Evolutionary conservation across 371 early-diverging fungal genomes (phyloP), one percentile per base, ranked within the genome.

Genomic region (Lichtheimia corymbifera): DNA sequence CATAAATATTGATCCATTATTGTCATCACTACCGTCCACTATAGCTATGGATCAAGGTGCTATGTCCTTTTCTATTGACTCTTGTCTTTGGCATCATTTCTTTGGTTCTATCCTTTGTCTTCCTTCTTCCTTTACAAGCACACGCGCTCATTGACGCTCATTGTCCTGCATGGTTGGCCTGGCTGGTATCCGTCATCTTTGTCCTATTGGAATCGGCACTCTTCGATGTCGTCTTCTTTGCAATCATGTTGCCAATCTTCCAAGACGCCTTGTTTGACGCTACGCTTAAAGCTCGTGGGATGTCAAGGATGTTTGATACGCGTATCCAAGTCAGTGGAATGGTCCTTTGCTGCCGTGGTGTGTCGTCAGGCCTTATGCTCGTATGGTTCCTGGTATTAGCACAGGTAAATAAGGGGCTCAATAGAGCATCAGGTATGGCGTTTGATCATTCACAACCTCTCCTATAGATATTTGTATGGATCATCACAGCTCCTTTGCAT

Each of bases 401-500:
- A 12, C 67, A 66, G 50, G 66, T 62, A 65, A 64, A 13, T 25
- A 35, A 35, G 35, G 35, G 35, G 35, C 11, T 28, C 28, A 5
- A 28, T 35, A 35, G 22, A 35, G 35, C 9, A 35, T 35, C 35
- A 35, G 35, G 9, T 35, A 35, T 35, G 11, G 35, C 5, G 35
- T 35, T 9, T 6, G 35, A 9, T 35, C 11, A 35, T 35, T 35
- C 35, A 35, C 2, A 4, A 17, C 50, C 13, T 17, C 49, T 63
- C 51, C 50, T 67, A 17, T 69, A 82, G 80, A 62, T 83, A n/a
- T n/a, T 83, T 14, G 56, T 84, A 1, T 70, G 83, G 42, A 62
- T 84, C 24, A 55, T 89, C 43, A 85, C 85, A 9, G 70, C 85
- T 12, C 88, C 89, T 5, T 62, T 89, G 27, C 80, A 86, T 71